Percentiles rank a stretch among this genome's conserved stretches.
phyloP scores from a whole-genome alignment of 768 basidiomycete species.

The Boletus insuetus region DNA sequence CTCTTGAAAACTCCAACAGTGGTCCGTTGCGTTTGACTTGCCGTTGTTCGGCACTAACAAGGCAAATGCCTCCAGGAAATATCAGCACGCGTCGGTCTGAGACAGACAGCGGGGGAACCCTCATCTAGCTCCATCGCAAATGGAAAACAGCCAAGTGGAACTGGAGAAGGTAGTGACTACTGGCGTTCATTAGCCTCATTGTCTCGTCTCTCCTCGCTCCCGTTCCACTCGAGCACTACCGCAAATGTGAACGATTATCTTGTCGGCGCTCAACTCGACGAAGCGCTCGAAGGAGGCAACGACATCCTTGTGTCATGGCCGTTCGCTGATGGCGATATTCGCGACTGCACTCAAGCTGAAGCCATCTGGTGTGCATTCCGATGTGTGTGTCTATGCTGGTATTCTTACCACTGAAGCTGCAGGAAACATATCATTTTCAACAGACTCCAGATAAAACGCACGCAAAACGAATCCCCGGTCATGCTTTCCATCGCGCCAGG shows the following conservation, averaged over 20 bases:
- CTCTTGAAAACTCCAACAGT: conserved; percentile 73
- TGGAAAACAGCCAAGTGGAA: conserved; percentile 21
- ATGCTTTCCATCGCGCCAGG: conserved; percentile 68
- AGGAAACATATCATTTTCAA: conserved; percentile 87
- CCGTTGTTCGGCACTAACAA: conserved; percentile 1
- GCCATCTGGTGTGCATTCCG: conserved; percentile 70
- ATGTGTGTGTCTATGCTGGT: background rate
- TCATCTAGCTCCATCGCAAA: conserved; percentile 21
- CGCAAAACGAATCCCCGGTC: conserved; percentile 85
- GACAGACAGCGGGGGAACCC: conserved; percentile 37
- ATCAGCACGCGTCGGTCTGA: conserved; percentile 75
- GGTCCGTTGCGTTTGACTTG: conserved; percentile 43
- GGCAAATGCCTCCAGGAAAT: conserved; percentile 55
- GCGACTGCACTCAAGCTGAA: conserved; percentile 83
- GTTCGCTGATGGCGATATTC: conserved; percentile 68
- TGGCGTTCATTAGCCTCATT: conserved; percentile 41
- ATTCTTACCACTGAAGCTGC: conserved; percentile 12
- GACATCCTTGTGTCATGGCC: conserved; percentile 81
- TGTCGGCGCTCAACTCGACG: conserved; percentile 77
- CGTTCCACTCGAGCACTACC: conserved; percentile 40
- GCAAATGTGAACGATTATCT: conserved; percentile 75
- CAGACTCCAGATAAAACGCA: conserved; percentile 70
- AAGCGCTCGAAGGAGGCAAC: conserved; percentile 70
- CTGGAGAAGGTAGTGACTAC: conserved; percentile 17
- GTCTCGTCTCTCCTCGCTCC: conserved; percentile 46